Conservation (phyloP, 805 yeast species). For the Wickerhamomyces ciferrii region DNA sequence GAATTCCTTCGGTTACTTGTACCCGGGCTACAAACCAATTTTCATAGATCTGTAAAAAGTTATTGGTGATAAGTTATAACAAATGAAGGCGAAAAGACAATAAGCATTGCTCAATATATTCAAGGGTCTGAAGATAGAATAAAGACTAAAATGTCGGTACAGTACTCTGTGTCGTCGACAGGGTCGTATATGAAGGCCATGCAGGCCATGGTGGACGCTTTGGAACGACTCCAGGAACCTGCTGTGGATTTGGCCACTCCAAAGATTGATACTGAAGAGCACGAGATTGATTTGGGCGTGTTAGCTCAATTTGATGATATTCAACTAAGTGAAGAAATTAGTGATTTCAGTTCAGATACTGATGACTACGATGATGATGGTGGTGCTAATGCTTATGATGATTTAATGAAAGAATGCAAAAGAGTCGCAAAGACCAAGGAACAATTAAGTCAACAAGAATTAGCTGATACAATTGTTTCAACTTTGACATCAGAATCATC, state of each 20-base stretch:
- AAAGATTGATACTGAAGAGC: constrained; percentile 31
- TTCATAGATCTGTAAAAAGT: neutral
- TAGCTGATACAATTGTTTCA: constrained; percentile 22
- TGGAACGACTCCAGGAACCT: constrained; percentile 26
- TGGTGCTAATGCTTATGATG: constrained; percentile 7
- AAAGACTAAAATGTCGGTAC: constrained; percentile 32
- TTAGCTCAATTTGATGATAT: constrained; percentile 28
- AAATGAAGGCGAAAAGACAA: too few species aligned
- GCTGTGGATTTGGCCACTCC: constrained; percentile 26
- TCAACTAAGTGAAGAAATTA: constrained; percentile 14
- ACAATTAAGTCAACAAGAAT: constrained; percentile 29
- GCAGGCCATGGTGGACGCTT: constrained; percentile 57
- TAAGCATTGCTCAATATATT: neutral
- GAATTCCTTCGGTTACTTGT: too few species aligned
- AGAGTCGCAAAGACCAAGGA: constrained; percentile 28
- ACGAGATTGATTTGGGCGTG: constrained; percentile 28
- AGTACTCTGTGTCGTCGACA: constrained; percentile 58
- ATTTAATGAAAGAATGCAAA: constrained; percentile 16
- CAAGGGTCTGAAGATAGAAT: too few species aligned
- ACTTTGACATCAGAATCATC: constrained; percentile 30
- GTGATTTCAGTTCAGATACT: constrained; percentile 7
- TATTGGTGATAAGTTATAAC: too few species aligned
- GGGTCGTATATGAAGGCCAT: constrained; percentile 76
- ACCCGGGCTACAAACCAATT: neutral
- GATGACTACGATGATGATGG: constrained; percentile 5